Conservation (phyloP, 306 rosid genomes). For the Rubus parviflorus region DNA sequence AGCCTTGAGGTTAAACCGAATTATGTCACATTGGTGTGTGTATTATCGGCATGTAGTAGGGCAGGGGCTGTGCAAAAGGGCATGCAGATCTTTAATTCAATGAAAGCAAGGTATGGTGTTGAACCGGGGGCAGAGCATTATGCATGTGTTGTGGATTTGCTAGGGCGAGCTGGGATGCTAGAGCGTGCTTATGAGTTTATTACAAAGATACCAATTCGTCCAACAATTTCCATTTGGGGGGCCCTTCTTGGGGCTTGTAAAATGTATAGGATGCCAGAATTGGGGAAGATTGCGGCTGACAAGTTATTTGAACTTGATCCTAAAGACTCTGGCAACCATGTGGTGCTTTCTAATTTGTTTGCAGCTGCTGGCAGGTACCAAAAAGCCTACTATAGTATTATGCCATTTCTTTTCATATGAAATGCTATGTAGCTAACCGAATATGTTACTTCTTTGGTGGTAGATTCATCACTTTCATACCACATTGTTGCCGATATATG, state of each 20-base stretch:
- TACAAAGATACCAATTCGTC: slow-evolving; percentile 60
- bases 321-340: slow-evolving; percentile 85
- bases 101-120: slow-evolving; percentile 54
- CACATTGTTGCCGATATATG: background rate
- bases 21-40: slow-evolving; percentile 71
- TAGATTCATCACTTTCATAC: background rate
- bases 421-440: background rate
- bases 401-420: background rate
- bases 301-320: slow-evolving; percentile 81
- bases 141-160: slow-evolving; percentile 74
- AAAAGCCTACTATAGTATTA: background rate
- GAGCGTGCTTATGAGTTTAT: slow-evolving; percentile 75
- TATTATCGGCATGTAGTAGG: slow-evolving; percentile 76
- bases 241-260: slow-evolving; percentile 80
- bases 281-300: slow-evolving; percentile 78
- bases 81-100: slow-evolving; percentile 59
- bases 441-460: background rate
- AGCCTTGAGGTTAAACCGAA: slow-evolving; percentile 41
- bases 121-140: slow-evolving; percentile 85
- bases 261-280: slow-evolving; percentile 64
- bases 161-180: slow-evolving; percentile 83
- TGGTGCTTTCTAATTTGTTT: slow-evolving; percentile 77
- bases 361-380: slow-evolving; percentile 77
- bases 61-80: slow-evolving; percentile 75
- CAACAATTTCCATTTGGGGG: slow-evolving; percentile 84